Conservation (phyloP, 73 alveolate genomes). For the Tetrahymena elliotti region DNA sequence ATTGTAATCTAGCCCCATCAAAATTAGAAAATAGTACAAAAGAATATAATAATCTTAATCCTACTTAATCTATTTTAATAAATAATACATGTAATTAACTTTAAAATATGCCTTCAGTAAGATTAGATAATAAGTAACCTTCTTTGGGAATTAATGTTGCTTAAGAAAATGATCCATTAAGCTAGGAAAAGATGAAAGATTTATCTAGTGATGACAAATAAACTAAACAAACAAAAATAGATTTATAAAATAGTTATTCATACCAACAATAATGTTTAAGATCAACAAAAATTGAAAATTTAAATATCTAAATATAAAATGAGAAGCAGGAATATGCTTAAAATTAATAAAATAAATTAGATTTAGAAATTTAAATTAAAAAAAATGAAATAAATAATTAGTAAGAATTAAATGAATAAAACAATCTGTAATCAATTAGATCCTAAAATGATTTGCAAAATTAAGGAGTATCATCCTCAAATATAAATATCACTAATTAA, state of each 20-base stretch:
- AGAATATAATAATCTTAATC: not conserved
- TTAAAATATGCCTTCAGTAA: not conserved
- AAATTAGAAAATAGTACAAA: not conserved
- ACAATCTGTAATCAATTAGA: too few species aligned
- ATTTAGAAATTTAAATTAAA: not conserved
- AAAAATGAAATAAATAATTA: too few species aligned
- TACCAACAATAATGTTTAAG: too few species aligned
- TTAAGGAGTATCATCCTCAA: not conserved
- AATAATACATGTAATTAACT: not conserved
- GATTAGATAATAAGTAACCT: not conserved
- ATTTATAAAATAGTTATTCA: too few species aligned
- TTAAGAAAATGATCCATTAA: not conserved
- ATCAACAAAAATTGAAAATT: not conserved
- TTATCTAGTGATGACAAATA: not conserved
- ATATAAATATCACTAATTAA: too few species aligned
- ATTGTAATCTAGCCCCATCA: too few species aligned
- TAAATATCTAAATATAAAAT: too few species aligned
- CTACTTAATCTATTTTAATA: not conserved
- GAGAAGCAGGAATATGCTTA: not conserved
- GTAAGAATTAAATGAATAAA: too few species aligned
- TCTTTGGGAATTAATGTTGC: not conserved
- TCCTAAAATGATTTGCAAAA: too few species aligned
- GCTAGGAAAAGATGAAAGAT: too few species aligned
- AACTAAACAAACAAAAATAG: not conserved
- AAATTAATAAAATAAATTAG: too few species aligned